Percentiles rank a stretch among this genome's conserved stretches.
Evolutionary conservation across 2,329 filamentous ascomycete genomes (phyloP).

Genomic region (Bretziella fagacearum): DNA sequence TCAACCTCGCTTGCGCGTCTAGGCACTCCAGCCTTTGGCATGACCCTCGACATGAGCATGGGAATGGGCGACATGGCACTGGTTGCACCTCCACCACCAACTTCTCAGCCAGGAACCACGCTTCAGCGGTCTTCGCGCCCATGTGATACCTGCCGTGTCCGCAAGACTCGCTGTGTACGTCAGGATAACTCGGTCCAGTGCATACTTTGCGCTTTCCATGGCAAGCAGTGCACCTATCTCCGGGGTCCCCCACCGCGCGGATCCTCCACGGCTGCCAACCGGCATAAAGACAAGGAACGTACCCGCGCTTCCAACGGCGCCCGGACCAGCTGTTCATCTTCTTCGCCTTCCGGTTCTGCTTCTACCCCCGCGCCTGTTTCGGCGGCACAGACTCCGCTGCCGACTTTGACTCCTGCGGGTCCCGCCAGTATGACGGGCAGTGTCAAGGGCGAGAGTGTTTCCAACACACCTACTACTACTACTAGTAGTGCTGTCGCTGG

Average conservation of each 20-base stretch:
- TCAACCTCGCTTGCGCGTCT: not conserved
- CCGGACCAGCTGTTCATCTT: conserved; percentile 11
- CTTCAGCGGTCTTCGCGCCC: conserved; percentile 23
- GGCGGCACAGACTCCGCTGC: conserved; percentile 9
- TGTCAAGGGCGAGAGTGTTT: conserved; percentile 1
- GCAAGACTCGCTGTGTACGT: conserved; percentile 49
- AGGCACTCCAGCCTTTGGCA: not conserved
- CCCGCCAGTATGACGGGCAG: not conserved
- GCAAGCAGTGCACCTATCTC: conserved; percentile 49
- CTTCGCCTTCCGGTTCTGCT: not conserved
- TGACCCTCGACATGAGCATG: conserved; percentile 9
- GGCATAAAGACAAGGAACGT: conserved; percentile 17
- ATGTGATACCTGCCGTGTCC: conserved; percentile 48
- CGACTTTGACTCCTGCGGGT: not conserved
- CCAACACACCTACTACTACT: not conserved
- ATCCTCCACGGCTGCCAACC: conserved; percentile 18
- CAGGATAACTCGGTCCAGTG: conserved; percentile 41
- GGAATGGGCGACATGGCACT: conserved; percentile 1
- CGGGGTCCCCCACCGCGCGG: conserved; percentile 22
- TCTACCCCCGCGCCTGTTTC: conserved; percentile 14
- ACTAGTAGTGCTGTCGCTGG: conserved; percentile 1
- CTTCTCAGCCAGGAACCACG: not conserved
- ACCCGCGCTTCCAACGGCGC: conserved; percentile 5
- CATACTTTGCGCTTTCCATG: conserved; percentile 48
- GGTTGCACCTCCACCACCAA: conserved; percentile 3